phyloP scores from a whole-genome alignment of 306 rosid species.

The Quercus robur region DNA sequence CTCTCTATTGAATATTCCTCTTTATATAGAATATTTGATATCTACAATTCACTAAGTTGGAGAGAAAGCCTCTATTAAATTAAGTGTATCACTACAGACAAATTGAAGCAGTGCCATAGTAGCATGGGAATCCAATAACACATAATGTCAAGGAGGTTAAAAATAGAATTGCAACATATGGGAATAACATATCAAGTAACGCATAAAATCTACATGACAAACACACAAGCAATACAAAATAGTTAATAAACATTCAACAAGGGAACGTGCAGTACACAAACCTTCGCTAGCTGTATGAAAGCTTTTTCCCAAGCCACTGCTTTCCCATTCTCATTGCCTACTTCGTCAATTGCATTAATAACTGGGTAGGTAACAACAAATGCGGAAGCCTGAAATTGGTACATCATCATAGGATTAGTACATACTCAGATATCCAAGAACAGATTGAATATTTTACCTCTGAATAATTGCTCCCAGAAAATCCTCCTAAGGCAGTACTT shows the following conservation, averaged over 20 bases:
- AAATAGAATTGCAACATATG: neutral
- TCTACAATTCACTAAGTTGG: neutral
- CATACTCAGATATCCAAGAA: constrained; percentile 13
- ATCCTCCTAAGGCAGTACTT: constrained; percentile 89
- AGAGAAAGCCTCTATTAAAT: neutral
- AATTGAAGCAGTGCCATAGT: neutral
- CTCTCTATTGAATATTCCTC: neutral
- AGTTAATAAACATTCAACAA: constrained; percentile 15
- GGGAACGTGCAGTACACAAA: constrained; percentile 30
- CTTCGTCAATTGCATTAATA: constrained; percentile 68
- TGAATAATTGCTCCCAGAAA: constrained; percentile 78
- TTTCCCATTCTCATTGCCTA: constrained; percentile 77
- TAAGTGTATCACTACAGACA: neutral
- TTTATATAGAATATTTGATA: neutral
- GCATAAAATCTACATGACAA: constrained; percentile 9
- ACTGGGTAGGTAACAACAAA: constrained; percentile 88
- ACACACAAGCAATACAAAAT: constrained; percentile 19
- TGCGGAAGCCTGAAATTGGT: constrained; percentile 81
- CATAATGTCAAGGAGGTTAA: neutral
- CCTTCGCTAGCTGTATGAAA: constrained; percentile 83
- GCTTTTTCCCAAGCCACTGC: constrained; percentile 90
- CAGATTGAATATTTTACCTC: constrained; percentile 50
- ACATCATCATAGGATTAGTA: constrained; percentile 24
- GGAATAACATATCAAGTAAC: constrained; percentile 6
- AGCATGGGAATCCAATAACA: neutral